Evolutionary conservation across 257 asterid genomes (phyloP), one percentile per base, ranked within the genome.

Genomic region (Catharanthus roseus): DNA sequence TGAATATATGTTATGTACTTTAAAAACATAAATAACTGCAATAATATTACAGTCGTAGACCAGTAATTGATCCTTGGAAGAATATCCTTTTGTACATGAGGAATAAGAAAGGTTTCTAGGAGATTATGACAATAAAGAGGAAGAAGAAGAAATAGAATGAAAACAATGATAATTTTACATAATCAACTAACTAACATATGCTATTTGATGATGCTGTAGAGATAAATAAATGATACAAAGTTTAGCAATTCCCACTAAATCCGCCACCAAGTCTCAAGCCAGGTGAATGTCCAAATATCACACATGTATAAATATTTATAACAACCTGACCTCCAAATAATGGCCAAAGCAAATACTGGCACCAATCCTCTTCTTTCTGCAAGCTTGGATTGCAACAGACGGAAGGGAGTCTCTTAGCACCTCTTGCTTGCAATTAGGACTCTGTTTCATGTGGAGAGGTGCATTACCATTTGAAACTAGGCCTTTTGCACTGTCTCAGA

Each of bases 121-220:
- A 29, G 65, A 72, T 12, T 45, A 47, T 60, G 4, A 50, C 12
- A n/a, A 34, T 42, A 4, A 1, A 11, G 18, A 18, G 66, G 44
- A 55, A 42, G 8, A 36, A 61, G 47, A n/a, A 65, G 36, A 64
- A 65, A 73, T 38, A 53, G 58, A 41, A 65, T 53, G 38, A 63
- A 34, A 47, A 10, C 0, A 49, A 55, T 11, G 68, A 18, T 55
- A 70, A 56, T 55, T 56, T 10, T 68, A 68, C 72, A 68, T 49
- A 51, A 33, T 33, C 21, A 33, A 50, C 45, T 61, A 60, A 5
- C 44, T 31, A 67, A 28, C 41, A 49, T 47, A 1, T 21, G 63
- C 63, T 50, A 33, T 33, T 29, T 55, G 29, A 21, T 39, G 34
- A 41, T 10, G 49, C 49, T 49, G 31, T 15, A 10, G 28, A 68